Evolutionary conservation across 257 asterid species (phyloP), one percentile per base, ranked within the genome.

Genomic region (Thymus mandschuricus): DNA sequence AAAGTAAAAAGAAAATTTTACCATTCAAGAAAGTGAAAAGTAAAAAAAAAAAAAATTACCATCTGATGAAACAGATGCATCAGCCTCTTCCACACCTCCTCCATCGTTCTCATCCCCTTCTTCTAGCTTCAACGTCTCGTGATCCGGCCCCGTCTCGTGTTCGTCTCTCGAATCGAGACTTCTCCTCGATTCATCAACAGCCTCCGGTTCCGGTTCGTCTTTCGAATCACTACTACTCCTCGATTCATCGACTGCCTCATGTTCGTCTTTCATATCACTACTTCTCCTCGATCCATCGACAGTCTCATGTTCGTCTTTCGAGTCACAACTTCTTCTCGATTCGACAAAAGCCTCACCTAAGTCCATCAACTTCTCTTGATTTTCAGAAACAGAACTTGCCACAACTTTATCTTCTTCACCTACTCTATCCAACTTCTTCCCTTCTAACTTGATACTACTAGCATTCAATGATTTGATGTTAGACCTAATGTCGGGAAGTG

Each of bases 401-500:
- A 6, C 75, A 62, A 55, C 60, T 59, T 69, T 76, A 31, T 67
- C 78, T 35, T 84, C 83, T 31, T 62, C 70, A 80, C 66, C 79
- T 70, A 29, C 48, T 41, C 69, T 62, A 3, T 15, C 57, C 40
- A 29, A 31, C n/a, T 52, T 48, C 61, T 70, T 80, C 31, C 75
- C 75, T 67, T 82, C 83, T 3, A 21, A 21, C 21, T 60, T 60
- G 31, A 57, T 38, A 38, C 63, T 75, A 46, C 43, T 70, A 3
- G 68, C 60, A 51, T 27, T 44, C 2, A 44, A 44, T 4, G 41
- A 38, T 38, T 38, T 38, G 38, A 46, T 58, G 3, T 31, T 40
- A 11, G 86, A 76, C 65, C 94, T 87, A 48, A 93, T 89, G 74
- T 89, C 91, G 15, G 94, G 97, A 60, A 86, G 82, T 1, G 98